Evolutionary conservation across 1,284 basidiomycete genomes (phyloP).

Genomic region (Pterulicium gracile): DNA sequence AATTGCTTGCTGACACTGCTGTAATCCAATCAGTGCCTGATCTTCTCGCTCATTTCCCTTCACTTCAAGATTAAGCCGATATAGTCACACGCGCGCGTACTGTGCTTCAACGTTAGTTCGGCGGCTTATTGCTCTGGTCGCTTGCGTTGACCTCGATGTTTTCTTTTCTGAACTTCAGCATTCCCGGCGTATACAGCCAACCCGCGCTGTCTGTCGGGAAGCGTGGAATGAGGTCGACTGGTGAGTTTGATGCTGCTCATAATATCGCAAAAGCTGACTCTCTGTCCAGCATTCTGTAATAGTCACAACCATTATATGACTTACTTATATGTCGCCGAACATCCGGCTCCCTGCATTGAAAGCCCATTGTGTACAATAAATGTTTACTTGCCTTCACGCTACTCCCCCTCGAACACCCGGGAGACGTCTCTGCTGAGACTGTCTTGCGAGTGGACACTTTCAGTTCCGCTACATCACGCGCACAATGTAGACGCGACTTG

Average conservation of each 20-base stretch:
- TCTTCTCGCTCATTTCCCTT: constrained; percentile 93
- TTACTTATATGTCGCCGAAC: too few species aligned
- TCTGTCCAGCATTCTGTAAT: too few species aligned
- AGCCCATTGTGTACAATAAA: too few species aligned
- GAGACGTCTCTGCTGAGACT: too few species aligned
- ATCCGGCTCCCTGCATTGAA: too few species aligned
- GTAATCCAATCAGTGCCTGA: constrained; percentile 62
- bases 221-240: background rate
- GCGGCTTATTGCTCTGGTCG: constrained; percentile 4
- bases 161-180: background rate
- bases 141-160: background rate
- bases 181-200: background rate
- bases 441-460: too few species aligned
- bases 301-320: too few species aligned
- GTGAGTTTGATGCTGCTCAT: background rate
- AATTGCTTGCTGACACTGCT: constrained; percentile 4
- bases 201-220: background rate
- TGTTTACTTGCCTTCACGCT: too few species aligned
- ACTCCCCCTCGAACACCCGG: too few species aligned
- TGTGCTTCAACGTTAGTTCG: constrained; percentile 8
- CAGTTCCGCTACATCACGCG: too few species aligned
- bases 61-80: constrained; percentile 99
- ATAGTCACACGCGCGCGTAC: constrained; percentile 23
- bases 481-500: too few species aligned
- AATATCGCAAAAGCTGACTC: background rate